Evolutionary conservation across 2,329 filamentous ascomycete species (phyloP).

Genomic region (Metarhizium sp.): DNA sequence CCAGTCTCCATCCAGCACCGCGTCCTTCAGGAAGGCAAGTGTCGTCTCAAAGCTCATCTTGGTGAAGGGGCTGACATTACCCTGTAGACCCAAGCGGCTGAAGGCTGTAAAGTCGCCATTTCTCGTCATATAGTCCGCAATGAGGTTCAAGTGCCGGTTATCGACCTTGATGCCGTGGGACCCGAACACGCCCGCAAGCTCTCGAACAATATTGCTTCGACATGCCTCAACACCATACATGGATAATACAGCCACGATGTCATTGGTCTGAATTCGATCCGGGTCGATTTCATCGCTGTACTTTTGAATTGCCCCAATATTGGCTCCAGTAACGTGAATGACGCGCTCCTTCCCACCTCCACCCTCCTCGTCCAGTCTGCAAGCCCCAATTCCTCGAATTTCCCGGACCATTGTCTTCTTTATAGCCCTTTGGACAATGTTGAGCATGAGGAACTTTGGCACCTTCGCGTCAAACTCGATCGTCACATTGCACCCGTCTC

Average conservation of each 20-base stretch:
- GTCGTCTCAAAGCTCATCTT: constrained; percentile 99
- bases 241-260: constrained; percentile 74
- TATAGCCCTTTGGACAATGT: constrained; percentile 74
- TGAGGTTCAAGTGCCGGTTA: constrained; percentile 84
- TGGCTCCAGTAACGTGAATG: constrained; percentile 76
- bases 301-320: constrained; percentile 82
- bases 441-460: constrained; percentile 89
- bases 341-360: constrained; percentile 36
- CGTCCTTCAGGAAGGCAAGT: constrained; percentile 84
- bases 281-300: constrained; percentile 81
- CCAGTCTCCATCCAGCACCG: constrained; percentile 80
- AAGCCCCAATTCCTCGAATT: constrained; percentile 66
- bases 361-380: constrained; percentile 53
- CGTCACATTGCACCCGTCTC: constrained; percentile 69
- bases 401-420: constrained; percentile 77
- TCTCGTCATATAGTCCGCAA: constrained; percentile 97
- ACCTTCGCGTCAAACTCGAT: constrained; percentile 72
- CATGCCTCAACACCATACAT: constrained; percentile 92
- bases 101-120: constrained; percentile 84
- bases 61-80: constrained; percentile 83
- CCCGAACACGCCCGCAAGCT: constrained; percentile 77
- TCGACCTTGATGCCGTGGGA: constrained; percentile 91
- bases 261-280: constrained; percentile 82
- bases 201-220: constrained; percentile 74
- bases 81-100: constrained; percentile 78